phyloP scores from a whole-genome alignment of 129 eudicot species.

The Flaveria robusta region DNA sequence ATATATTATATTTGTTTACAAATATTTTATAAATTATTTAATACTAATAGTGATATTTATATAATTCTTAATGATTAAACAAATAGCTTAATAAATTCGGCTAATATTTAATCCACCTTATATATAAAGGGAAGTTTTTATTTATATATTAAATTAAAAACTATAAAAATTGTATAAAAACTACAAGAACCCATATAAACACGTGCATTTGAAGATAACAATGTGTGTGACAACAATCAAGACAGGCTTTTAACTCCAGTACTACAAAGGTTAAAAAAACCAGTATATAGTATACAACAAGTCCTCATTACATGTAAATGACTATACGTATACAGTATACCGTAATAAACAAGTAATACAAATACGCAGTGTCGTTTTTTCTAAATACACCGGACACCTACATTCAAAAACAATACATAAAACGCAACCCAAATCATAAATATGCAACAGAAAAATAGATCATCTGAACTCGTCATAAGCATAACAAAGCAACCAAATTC shows the following conservation, averaged over 20 bases:
- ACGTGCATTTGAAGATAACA: too few species aligned
- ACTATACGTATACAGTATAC: slow-evolving; percentile 20
- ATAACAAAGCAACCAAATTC: background rate
- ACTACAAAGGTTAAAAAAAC: background rate
- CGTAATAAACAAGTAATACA: slow-evolving; percentile 1
- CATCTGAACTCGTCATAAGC: background rate
- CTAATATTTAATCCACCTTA: too few species aligned
- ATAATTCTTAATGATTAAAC: too few species aligned
- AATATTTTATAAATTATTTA: too few species aligned
- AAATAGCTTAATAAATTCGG: too few species aligned
- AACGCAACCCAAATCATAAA: background rate
- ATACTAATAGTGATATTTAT: too few species aligned
- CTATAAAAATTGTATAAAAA: too few species aligned
- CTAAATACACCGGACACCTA: background rate
- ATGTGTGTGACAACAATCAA: too few species aligned
- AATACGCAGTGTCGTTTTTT: background rate
- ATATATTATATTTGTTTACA: too few species aligned
- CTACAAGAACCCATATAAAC: too few species aligned
- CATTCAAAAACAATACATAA: background rate
- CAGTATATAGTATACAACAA: slow-evolving; percentile 5
- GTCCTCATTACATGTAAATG: background rate
- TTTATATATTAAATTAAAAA: too few species aligned
- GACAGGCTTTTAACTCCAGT: background rate
- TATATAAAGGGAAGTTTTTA: too few species aligned
- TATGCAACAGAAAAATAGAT: background rate